These are phyloP conservation scores for Rutidosis leptorrhynchoides DNA, from an alignment of 129 eudicot genomes.

Conservation along the genomic window DNA sequence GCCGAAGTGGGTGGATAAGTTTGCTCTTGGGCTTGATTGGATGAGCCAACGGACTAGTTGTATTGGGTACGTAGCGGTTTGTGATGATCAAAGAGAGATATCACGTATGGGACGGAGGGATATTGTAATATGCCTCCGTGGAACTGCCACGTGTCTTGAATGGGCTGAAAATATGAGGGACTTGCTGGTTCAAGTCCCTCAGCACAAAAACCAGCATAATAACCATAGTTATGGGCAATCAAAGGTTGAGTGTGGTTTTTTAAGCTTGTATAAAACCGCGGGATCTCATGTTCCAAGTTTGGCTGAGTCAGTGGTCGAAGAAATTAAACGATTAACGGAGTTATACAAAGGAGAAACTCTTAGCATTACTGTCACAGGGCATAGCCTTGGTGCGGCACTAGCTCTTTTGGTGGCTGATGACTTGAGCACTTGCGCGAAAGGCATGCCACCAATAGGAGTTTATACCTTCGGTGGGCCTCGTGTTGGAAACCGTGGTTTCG, in stretches of 20 bases:
- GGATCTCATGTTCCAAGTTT: constrained; percentile 65
- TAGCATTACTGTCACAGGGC: constrained; percentile 85
- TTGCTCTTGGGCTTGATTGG: constrained; percentile 92
- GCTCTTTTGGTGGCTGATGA: constrained; percentile 77
- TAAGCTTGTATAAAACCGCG: constrained; percentile 48
- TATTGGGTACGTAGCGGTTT: constrained; percentile 90
- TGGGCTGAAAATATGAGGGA: constrained; percentile 85
- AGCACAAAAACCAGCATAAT: no score
- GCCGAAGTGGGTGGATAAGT: constrained; percentile 89
- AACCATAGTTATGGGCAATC: constrained; percentile 34
- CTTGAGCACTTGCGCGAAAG: constrained; percentile 42
- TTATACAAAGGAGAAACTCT: constrained; percentile 69
- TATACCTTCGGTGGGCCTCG: constrained; percentile 96
- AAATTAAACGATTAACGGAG: constrained; percentile 47
- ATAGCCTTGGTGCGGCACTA: constrained; percentile 96
- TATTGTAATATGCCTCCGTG: constrained; percentile 81
- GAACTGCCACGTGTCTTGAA: constrained; percentile 93
- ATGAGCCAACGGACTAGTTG: constrained; percentile 92
- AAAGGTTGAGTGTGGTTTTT: constrained; percentile 84
- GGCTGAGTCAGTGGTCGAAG: constrained; percentile 59
- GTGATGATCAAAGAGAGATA: constrained; percentile 75
- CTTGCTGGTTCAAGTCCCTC: constrained; percentile 48
- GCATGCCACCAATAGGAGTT: constrained; percentile 72
- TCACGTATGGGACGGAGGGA: constrained; percentile 94
- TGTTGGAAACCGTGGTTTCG: constrained; percentile 76